Evolutionary conservation across 208 protist species (phyloP), one percentile per base, ranked within the genome.

Genomic region (Acanthamoeba triangularis): DNA sequence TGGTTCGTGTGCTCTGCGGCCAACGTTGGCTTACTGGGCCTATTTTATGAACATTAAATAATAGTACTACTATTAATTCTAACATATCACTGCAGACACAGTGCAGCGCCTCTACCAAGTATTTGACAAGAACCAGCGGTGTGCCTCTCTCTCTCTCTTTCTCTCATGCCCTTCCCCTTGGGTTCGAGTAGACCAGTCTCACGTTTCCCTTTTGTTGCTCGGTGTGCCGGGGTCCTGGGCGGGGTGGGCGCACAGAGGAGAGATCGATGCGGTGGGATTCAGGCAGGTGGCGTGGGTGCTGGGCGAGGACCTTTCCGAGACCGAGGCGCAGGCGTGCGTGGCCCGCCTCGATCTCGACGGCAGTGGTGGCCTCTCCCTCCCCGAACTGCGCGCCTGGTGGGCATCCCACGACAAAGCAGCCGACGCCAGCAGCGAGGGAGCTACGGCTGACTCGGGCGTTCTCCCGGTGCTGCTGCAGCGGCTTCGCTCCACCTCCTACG

Each of bases 291-390:
- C 80, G 7, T 88, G 80, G 80, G 13, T 33, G 49, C 80, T 88
- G 35, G 80, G 80, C 14, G 80, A 54, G 49, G 80, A 88, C 30
- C 41, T 88, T 16, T 88, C 49, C 30, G 49, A 63, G n/a, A 16
- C 47, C 23, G 49, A 88, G 25, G 80, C 80, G 6, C 49, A 54
- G 14, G 49, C 25, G 16, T 88, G 80, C 80, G 30, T 88, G 33
- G 52, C 80, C 16, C 80, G 80, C 80, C 80, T 88, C 80, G 80
- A 88, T 28, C 13, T 88, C n/a, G 80, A 88, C 37, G 7, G 49
- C n/a, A 88, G 80, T 28, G 80, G 80, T 25, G 80, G 80, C 47
- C 80, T 88, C 6, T 88, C 80, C 49, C 49, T 88, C 8, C 11
- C 80, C n/a, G 80, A 88, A 28, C 25, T 88, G 41, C 49, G 23